Percentiles rank a stretch among this genome's conserved stretches.
phyloP scores from a whole-genome alignment of 176 grass and related monocot genomes.

The Eremochloa ophiuroides region DNA sequence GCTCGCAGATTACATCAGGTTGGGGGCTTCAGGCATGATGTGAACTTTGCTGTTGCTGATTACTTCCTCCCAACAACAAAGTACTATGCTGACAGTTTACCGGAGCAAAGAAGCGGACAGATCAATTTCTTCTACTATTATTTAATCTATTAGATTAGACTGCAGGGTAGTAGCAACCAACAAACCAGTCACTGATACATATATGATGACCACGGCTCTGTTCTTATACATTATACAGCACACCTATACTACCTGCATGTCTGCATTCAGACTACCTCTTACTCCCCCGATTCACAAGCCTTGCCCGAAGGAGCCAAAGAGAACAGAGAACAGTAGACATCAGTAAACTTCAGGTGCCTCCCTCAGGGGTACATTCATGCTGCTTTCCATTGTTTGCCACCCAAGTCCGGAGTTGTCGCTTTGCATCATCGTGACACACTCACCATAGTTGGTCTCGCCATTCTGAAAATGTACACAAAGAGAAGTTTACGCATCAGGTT shows the following conservation, averaged over 20 bases:
- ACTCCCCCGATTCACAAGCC: not conserved
- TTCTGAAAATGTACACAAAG: constrained; percentile 35
- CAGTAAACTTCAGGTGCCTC: constrained; percentile 42
- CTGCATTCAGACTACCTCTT: not conserved
- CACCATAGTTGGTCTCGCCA: constrained; percentile 45
- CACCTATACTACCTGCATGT: not conserved
- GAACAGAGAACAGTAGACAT: constrained; percentile 6
- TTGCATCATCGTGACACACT: constrained; percentile 59
- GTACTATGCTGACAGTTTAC: not conserved
- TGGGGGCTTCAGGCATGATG: not conserved
- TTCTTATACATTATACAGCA: not conserved
- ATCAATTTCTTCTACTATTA: not conserved
- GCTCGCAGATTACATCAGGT: not conserved
- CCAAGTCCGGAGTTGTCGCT: constrained; percentile 31
- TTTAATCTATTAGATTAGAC: not conserved
- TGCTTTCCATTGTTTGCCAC: constrained; percentile 33
- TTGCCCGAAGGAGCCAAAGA: not conserved
- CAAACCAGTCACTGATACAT: constrained; percentile 5
- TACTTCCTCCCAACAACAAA: not conserved
- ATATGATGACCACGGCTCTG: not conserved
- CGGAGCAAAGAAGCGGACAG: not conserved
- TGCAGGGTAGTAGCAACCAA: constrained; percentile 7
- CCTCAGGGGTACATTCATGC: constrained; percentile 36
- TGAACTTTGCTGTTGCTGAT: not conserved
- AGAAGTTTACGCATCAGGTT: not conserved